Percentiles rank a stretch among this genome's conserved stretches.
phyloP scores from a whole-genome alignment of 2,329 filamentous ascomycete species.

The Fusarium sp. region DNA sequence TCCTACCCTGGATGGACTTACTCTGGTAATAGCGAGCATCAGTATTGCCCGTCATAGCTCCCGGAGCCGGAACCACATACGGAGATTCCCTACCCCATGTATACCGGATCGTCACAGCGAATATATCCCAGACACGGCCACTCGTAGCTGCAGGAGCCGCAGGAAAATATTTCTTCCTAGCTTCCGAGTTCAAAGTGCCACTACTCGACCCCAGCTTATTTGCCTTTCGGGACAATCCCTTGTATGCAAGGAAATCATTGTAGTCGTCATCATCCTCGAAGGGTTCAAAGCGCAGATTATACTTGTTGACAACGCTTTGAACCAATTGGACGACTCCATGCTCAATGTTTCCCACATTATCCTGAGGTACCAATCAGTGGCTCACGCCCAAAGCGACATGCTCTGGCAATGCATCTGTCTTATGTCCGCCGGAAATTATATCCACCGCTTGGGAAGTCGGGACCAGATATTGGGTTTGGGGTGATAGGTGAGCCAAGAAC shows the following conservation, averaged over 20 bases:
- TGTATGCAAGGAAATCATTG: not conserved
- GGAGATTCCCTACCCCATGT: not conserved
- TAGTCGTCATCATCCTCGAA: constrained; percentile 25
- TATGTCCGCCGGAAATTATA: constrained; percentile 70
- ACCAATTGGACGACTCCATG: not conserved
- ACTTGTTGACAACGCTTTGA: not conserved
- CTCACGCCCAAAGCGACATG: constrained; percentile 68
- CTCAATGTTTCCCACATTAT: constrained; percentile 8
- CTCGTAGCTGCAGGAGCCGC: not conserved
- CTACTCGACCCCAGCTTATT: not conserved
- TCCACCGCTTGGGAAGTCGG: constrained; percentile 71
- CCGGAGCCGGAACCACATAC: constrained; percentile 9
- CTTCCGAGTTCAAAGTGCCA: not conserved
- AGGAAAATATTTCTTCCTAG: not conserved
- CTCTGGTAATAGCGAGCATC: constrained; percentile 17
- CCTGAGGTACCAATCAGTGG: constrained; percentile 53
- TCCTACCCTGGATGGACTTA: not conserved
- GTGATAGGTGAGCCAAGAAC: constrained; percentile 35
- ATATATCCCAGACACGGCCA: constrained; percentile 12
- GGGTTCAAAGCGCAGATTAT: not conserved
- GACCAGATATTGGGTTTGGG: constrained; percentile 61
- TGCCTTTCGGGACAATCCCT: not conserved
- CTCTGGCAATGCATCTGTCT: constrained; percentile 75
- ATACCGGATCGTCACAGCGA: constrained; percentile 19
- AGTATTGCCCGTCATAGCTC: constrained; percentile 33